phyloP scores from a whole-genome alignment of 129 eudicot genomes.

The Calendula officinalis region DNA sequence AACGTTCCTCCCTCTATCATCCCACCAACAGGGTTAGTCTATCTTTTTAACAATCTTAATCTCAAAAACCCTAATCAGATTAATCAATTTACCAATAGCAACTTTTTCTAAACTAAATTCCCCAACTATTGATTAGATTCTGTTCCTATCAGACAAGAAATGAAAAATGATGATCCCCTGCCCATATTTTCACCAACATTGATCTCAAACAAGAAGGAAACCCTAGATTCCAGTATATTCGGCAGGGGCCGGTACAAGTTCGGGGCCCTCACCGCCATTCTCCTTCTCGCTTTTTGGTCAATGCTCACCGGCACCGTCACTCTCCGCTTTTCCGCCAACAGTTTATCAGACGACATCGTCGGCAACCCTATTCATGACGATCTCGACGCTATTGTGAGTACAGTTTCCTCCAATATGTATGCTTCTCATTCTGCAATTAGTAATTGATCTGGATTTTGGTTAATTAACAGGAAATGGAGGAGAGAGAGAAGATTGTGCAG shows the following conservation, averaged over 20 bases:
- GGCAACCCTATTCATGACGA: conserved; percentile 42
- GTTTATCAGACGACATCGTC: conserved; percentile 36
- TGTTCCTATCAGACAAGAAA: background rate
- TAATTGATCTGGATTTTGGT: conserved; percentile 11
- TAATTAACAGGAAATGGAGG: conserved; percentile 70
- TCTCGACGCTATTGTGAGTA: conserved; percentile 71
- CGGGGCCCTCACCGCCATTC: conserved; percentile 68
- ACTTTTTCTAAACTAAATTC: too few relatives aligned
- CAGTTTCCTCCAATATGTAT: background rate
- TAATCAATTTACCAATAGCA: background rate
- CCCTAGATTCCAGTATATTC: conserved; percentile 35
- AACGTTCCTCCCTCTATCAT: conserved; percentile 1
- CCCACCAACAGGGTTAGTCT: background rate
- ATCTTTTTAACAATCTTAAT: background rate
- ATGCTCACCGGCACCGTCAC: conserved; percentile 80
- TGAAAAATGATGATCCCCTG: conserved; percentile 60
- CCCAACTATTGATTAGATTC: too few relatives aligned
- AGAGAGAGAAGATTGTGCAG: conserved; percentile 75
- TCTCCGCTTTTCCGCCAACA: conserved; percentile 73
- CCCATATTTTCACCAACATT: conserved; percentile 62
- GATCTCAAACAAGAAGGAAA: conserved; percentile 38
- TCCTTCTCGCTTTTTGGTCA: conserved; percentile 74
- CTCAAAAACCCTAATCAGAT: conserved; percentile 1
- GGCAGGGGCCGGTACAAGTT: conserved; percentile 71
- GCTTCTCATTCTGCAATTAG: background rate